Conservation (phyloP, 495 filamentous ascomycete species). For the Physcia stellaris region DNA sequence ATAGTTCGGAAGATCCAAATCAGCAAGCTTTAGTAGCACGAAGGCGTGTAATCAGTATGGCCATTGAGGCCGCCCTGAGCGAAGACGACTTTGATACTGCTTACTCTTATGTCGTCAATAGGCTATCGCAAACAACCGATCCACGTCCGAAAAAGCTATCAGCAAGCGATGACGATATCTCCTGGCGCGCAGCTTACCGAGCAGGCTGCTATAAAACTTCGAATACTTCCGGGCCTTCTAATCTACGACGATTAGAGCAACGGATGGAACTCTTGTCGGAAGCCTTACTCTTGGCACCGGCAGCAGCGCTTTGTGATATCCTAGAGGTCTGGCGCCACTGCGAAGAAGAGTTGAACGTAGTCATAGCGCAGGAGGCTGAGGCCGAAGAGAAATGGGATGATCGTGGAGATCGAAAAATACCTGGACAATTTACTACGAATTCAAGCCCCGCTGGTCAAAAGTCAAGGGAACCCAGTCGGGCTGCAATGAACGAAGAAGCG, state of each 20-base stretch:
- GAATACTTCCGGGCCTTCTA: slow-evolving; percentile 29
- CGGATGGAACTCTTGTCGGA: slow-evolving; percentile 83
- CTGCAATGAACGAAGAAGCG: slow-evolving; percentile 48
- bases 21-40: slow-evolving; percentile 25
- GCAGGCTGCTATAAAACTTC: slow-evolving; percentile 61
- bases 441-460: slow-evolving; percentile 23
- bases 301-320: slow-evolving; percentile 68
- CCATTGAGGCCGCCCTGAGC: slow-evolving; percentile 70
- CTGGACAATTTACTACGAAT: slow-evolving; percentile 44
- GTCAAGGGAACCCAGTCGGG: slow-evolving; percentile 23
- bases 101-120: slow-evolving; percentile 81
- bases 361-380: slow-evolving; percentile 55
- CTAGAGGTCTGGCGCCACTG: slow-evolving; percentile 71
- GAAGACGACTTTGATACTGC: slow-evolving; percentile 95
- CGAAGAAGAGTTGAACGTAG: slow-evolving; percentile 67
- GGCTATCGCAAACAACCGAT: slow-evolving; percentile 30
- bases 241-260: slow-evolving; percentile 57
- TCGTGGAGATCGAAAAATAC: slow-evolving; percentile 49
- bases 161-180: slow-evolving; percentile 48
- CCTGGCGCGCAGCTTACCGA: slow-evolving; percentile 85
- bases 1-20: slow-evolving; percentile 5
- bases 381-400: slow-evolving; percentile 63
- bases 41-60: slow-evolving; percentile 70
- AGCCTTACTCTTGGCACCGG: slow-evolving; percentile 68
- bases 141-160: slow-evolving; percentile 10